phyloP scores from a whole-genome alignment of 1,284 basidiomycete genomes.

The Polyporus tsugae region DNA sequence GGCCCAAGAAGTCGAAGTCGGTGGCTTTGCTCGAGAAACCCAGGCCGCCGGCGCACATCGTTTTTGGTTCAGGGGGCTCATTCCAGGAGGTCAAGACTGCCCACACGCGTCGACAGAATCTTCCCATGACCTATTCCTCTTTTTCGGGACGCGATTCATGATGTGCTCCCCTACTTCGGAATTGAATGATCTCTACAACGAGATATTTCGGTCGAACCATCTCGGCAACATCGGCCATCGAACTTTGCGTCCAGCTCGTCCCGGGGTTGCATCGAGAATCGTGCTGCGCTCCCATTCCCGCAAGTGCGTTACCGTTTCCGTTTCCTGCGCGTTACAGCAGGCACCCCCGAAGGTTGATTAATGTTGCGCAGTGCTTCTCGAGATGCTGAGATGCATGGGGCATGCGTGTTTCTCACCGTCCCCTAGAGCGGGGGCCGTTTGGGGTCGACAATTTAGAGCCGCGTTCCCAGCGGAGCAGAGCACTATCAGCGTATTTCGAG shows the following conservation, averaged over 20 bases:
- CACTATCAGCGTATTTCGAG: background rate
- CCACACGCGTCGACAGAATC: conserved; percentile 6
- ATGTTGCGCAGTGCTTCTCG: conserved; percentile 5
- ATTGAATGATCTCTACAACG: background rate
- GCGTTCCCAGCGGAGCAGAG: background rate
- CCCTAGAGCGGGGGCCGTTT: background rate
- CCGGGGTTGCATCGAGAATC: background rate
- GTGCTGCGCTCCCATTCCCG: background rate
- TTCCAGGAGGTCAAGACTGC: background rate
- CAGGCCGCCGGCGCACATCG: background rate
- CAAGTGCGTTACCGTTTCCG: background rate
- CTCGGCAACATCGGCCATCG: conserved; percentile 4
- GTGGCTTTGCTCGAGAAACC: conserved; percentile 2
- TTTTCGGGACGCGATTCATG: background rate
- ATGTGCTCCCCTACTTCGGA: background rate
- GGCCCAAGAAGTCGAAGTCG: background rate
- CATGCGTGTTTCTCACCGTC: background rate
- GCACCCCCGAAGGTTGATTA: conserved; percentile 3
- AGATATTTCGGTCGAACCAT: background rate
- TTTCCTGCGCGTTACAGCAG: background rate
- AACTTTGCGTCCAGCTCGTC: background rate
- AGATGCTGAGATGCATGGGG: background rate
- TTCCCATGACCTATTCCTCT: background rate
- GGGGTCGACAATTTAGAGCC: background rate
- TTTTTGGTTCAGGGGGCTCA: background rate